phyloP scores from a whole-genome alignment of 176 grass and related monocot species.

The Oryza nivara region DNA sequence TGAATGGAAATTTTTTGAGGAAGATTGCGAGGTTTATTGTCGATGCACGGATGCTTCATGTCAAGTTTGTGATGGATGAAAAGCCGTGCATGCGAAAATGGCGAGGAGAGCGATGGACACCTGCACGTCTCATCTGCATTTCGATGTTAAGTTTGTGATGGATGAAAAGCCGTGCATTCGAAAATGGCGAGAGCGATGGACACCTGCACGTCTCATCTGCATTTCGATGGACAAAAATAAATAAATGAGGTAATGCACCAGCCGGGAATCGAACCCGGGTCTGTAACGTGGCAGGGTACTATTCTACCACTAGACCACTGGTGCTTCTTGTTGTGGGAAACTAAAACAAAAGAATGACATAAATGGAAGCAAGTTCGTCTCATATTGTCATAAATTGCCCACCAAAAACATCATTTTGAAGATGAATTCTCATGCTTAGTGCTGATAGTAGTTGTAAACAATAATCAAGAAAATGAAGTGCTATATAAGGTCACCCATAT shows the following conservation, averaged over 20 bases:
- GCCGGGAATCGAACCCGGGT: slow-evolving; percentile 51
- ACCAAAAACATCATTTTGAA: not conserved
- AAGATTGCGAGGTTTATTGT: too few relatives aligned
- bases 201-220: not conserved
- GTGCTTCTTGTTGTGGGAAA: not conserved
- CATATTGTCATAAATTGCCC: too few relatives aligned
- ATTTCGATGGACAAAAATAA: not conserved
- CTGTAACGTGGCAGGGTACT: slow-evolving; percentile 72
- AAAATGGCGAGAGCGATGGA: not conserved
- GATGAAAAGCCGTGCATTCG: not conserved
- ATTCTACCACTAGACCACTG: slow-evolving; percentile 69
- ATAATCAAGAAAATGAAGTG: not conserved
- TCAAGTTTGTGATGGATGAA: not conserved
- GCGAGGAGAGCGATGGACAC: not conserved
- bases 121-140: not conserved
- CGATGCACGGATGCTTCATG: not conserved
- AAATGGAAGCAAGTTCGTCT: too few relatives aligned
- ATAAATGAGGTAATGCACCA: not conserved
- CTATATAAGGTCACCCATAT: too few relatives aligned
- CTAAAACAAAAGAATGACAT: too few relatives aligned
- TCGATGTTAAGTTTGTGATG: not conserved
- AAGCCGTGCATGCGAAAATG: not conserved
- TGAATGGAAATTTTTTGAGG: too few relatives aligned
- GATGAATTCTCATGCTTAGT: not conserved
- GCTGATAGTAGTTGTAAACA: not conserved